phyloP scores from a whole-genome alignment of 1,284 basidiomycete species.

The Blastosporella zonata region DNA sequence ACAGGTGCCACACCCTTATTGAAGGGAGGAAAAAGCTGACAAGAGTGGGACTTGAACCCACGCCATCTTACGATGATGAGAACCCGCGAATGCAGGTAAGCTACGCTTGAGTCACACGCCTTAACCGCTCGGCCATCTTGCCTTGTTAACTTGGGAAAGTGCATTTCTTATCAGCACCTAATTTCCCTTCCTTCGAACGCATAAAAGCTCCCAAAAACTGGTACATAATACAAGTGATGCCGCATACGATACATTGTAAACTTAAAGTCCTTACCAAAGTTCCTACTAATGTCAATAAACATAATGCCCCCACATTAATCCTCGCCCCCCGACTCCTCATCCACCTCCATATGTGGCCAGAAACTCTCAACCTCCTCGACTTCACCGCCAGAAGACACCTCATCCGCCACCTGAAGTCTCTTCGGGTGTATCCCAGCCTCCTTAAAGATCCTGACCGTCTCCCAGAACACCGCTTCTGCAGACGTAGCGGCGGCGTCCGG shows the following conservation, averaged over 20 bases:
- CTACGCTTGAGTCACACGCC: constrained; percentile 40
- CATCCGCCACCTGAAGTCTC: neutral
- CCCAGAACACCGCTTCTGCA: constrained; percentile 65
- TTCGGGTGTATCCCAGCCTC: constrained; percentile 4
- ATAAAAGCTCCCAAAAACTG: too few species aligned
- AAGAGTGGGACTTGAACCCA: constrained; percentile 43
- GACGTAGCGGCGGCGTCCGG: constrained; percentile 55
- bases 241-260: neutral
- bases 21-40: constrained; percentile 26
- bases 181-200: too few species aligned
- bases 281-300: too few species aligned
- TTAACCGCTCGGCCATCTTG: constrained; percentile 37
- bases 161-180: too few species aligned
- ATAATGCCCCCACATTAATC: too few species aligned
- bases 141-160: constrained; percentile 4
- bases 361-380: constrained; percentile 34
- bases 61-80: constrained; percentile 36
- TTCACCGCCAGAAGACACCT: constrained; percentile 12
- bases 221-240: neutral
- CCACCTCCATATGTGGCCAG: constrained; percentile 40
- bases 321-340: constrained; percentile 41
- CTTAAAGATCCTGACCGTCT: constrained; percentile 36
- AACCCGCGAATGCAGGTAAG: constrained; percentile 33
- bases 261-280: neutral
- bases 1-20: neutral